These are phyloP conservation scores for Pseudocercospora musae DNA, from an alignment of 2,329 filamentous ascomycete species.

Conservation along the genomic window DNA sequence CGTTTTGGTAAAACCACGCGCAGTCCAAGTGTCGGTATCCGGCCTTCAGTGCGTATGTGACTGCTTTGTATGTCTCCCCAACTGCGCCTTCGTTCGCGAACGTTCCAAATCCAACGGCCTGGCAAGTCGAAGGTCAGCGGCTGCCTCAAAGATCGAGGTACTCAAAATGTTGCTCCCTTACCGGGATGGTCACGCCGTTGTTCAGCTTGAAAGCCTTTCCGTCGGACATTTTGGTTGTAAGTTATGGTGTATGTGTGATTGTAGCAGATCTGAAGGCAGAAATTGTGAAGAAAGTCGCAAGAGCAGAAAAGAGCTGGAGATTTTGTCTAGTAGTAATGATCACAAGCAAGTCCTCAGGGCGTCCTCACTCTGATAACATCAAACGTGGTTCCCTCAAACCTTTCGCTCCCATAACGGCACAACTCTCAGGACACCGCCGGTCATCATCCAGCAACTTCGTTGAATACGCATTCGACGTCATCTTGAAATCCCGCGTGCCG, in stretches of 20 bases:
- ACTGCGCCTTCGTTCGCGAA: conserved; percentile 63
- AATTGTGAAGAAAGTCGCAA: background rate
- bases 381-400: conserved; percentile 1
- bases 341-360: background rate
- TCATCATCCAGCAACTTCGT: conserved; percentile 3
- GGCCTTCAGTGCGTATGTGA: conserved; percentile 47
- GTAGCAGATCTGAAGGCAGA: background rate
- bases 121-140: background rate
- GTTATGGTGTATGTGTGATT: background rate
- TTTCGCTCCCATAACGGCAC: conserved; percentile 3
- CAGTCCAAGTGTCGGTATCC: conserved; percentile 57
- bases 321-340: background rate
- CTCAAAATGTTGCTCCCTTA: background rate
- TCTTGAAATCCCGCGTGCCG: background rate
- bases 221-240: conserved; percentile 52
- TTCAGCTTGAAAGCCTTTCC: conserved; percentile 52
- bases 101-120: conserved; percentile 61
- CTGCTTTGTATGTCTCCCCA: conserved; percentile 57
- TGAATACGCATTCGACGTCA: conserved; percentile 6
- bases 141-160: background rate
- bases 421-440: background rate
- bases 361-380: conserved; percentile 6
- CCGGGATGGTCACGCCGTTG: conserved; percentile 59
- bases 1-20: conserved; percentile 55
- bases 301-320: too few species aligned